A percentile compares a stretch with the other conserved stretches of the same genome.
phyloP scores from a whole-genome alignment of 768 basidiomycete genomes.

The Termitomyces sp. region DNA sequence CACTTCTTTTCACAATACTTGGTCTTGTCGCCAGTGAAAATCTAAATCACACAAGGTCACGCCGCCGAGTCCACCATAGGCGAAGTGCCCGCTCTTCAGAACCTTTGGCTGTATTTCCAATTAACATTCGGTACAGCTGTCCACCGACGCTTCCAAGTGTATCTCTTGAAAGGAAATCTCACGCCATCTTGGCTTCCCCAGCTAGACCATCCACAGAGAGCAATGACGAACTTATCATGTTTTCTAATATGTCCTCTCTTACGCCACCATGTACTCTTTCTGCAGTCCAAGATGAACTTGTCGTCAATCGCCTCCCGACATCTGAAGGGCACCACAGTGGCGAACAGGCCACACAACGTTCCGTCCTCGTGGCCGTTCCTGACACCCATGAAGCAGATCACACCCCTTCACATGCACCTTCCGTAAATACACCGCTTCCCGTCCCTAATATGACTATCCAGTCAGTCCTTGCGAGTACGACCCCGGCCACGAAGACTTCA shows the following conservation, averaged over 20 bases:
- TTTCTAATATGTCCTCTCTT: slow-evolving; percentile 24
- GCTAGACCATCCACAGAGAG: slow-evolving; percentile 19
- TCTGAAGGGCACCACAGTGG: slow-evolving; percentile 13
- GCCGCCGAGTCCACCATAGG: slow-evolving; percentile 19
- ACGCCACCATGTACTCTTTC: slow-evolving; percentile 32
- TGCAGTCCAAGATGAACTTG: slow-evolving; percentile 16
- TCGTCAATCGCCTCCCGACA: slow-evolving; percentile 14
- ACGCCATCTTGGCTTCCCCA: slow-evolving; percentile 24
- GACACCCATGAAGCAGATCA: background rate
- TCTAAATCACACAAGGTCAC: slow-evolving; percentile 21
- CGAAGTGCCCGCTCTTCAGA: slow-evolving; percentile 16
- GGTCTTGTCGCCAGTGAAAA: slow-evolving; percentile 28
- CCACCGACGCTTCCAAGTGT: slow-evolving; percentile 34
- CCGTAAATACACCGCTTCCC: slow-evolving; percentile 14
- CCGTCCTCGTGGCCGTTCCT: background rate
- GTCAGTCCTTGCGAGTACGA: slow-evolving; percentile 1
- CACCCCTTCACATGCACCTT: slow-evolving; percentile 9
- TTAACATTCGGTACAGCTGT: slow-evolving; percentile 18
- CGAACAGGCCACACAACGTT: slow-evolving; percentile 6
- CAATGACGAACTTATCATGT: slow-evolving; percentile 17
- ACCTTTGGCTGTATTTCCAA: slow-evolving; percentile 3
- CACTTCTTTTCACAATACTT: slow-evolving; percentile 32
- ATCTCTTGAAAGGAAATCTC: slow-evolving; percentile 28
- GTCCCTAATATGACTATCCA: slow-evolving; percentile 14
- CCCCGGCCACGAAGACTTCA: background rate